These are phyloP conservation scores for Blastomyces parvus DNA, from an alignment of 2,329 filamentous ascomycete genomes.

Conservation along the genomic window DNA sequence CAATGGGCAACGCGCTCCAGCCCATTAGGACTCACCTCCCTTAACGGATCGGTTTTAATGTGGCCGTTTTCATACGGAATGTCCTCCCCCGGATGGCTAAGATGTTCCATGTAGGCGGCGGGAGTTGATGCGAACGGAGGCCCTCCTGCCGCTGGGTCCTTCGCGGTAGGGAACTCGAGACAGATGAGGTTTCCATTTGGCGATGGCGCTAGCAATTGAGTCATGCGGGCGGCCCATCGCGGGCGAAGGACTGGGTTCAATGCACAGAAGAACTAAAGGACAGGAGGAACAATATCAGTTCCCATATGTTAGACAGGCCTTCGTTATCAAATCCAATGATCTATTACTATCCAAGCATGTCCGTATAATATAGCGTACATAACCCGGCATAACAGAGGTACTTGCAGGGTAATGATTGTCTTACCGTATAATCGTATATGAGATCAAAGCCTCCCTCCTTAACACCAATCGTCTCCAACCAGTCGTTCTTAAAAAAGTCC, in stretches of 20 bases:
- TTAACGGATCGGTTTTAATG: constrained; percentile 40
- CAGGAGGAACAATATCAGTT: not conserved
- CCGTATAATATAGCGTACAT: not conserved
- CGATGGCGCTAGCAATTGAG: constrained; percentile 43
- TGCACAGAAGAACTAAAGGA: constrained; percentile 51
- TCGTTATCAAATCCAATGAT: not conserved
- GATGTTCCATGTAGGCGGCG: constrained; percentile 61
- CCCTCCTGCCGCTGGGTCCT: constrained; percentile 54
- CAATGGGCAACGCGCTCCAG: constrained; percentile 45
- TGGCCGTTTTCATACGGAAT: constrained; percentile 51
- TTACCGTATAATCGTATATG: constrained; percentile 55
- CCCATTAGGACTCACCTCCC: constrained; percentile 32
- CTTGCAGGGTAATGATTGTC: constrained; percentile 15
- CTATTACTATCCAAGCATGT: not conserved
- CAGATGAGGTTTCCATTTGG: constrained; percentile 47
- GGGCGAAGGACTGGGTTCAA: constrained; percentile 47
- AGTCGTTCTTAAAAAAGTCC: constrained; percentile 39
- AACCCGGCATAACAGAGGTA: not conserved
- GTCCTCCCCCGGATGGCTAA: constrained; percentile 59
- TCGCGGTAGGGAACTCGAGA: constrained; percentile 70
- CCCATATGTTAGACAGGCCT: not conserved
- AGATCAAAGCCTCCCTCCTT: constrained; percentile 35
- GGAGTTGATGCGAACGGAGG: constrained; percentile 65
- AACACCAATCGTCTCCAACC: constrained; percentile 29
- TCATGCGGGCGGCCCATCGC: constrained; percentile 48